Percentiles rank a stretch among this genome's conserved stretches.
Conservation (phyloP, 2,329 filamentous ascomycete species). For the Epicoccum sorghinum region DNA sequence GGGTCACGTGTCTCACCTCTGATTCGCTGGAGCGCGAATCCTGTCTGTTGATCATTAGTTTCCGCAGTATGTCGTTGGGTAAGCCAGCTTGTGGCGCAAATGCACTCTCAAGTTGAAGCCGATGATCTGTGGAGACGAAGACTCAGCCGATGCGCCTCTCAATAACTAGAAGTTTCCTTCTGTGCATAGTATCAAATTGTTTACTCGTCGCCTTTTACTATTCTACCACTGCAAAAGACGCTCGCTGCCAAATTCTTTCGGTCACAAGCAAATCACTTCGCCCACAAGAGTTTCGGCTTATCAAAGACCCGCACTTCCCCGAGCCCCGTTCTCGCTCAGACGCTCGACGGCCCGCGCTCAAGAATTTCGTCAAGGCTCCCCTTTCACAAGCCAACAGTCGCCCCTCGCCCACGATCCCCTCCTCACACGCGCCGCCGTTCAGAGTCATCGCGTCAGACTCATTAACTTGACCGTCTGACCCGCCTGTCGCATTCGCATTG, state of each 20-base stretch:
- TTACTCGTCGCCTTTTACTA: background rate
- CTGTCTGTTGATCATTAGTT: background rate
- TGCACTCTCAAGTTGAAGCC: constrained; percentile 5
- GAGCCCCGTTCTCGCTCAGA: constrained; percentile 16
- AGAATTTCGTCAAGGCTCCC: constrained; percentile 21
- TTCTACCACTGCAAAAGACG: background rate
- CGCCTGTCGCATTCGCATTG: constrained; percentile 6
- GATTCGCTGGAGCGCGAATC: constrained; percentile 1
- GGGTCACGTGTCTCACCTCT: background rate
- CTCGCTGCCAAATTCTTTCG: background rate
- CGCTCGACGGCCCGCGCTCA: constrained; percentile 17
- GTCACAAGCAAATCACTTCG: constrained; percentile 4
- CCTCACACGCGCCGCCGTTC: constrained; percentile 17
- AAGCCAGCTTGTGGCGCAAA: constrained; percentile 9
- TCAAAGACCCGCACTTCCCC: constrained; percentile 16
- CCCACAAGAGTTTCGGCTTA: constrained; percentile 11
- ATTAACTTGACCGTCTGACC: constrained; percentile 15
- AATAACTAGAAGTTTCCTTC: constrained; percentile 12
- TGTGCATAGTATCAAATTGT: too few relatives aligned
- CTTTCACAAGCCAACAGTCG: constrained; percentile 15
- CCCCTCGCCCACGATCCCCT: constrained; percentile 2
- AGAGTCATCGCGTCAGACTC: constrained; percentile 13
- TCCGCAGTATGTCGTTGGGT: constrained; percentile 7
- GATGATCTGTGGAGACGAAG: constrained; percentile 14
- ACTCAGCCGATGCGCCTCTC: background rate